phyloP scores from a whole-genome alignment of 345 rosid genomes.

The Laguncularia racemosa region DNA sequence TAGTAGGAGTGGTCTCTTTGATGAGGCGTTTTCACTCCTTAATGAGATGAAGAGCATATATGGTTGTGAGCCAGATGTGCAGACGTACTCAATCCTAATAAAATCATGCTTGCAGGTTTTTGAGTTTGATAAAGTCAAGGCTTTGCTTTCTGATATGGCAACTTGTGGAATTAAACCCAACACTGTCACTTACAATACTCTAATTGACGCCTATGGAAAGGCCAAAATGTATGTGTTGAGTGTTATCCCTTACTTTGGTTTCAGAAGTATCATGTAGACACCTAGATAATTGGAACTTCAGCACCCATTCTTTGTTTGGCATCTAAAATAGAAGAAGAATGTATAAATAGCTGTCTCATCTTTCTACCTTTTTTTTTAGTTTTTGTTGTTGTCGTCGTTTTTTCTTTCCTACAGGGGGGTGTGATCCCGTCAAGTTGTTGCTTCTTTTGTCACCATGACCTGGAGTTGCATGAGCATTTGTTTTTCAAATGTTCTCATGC shows the following conservation, averaged over 20 bases:
- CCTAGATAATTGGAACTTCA: constrained; percentile 8
- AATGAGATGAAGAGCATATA: constrained; percentile 68
- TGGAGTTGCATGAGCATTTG: too few species aligned
- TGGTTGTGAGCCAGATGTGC: constrained; percentile 74
- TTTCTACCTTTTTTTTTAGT: too few species aligned
- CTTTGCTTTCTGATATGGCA: constrained; percentile 69
- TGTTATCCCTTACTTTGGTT: constrained; percentile 1
- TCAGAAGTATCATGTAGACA: constrained; percentile 12
- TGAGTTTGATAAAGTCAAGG: constrained; percentile 51
- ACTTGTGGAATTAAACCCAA: constrained; percentile 61
- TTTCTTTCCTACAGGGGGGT: too few species aligned
- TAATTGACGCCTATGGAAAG: constrained; percentile 82
- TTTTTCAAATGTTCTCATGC: too few species aligned
- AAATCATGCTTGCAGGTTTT: constrained; percentile 81
- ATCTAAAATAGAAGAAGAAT: too few species aligned
- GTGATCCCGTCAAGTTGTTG: too few species aligned
- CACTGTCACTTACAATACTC: constrained; percentile 73
- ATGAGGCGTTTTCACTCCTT: constrained; percentile 53
- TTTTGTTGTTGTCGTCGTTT: too few species aligned
- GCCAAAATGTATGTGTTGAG: constrained; percentile 51
- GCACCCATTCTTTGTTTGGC: too few species aligned
- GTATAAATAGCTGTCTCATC: too few species aligned
- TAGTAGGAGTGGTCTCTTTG: constrained; percentile 67
- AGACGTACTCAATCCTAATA: constrained; percentile 84
- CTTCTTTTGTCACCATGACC: too few species aligned